Base-by-base conservation (phyloP, 352 stramenopile genomes). In the Pythium volutum region DNA sequence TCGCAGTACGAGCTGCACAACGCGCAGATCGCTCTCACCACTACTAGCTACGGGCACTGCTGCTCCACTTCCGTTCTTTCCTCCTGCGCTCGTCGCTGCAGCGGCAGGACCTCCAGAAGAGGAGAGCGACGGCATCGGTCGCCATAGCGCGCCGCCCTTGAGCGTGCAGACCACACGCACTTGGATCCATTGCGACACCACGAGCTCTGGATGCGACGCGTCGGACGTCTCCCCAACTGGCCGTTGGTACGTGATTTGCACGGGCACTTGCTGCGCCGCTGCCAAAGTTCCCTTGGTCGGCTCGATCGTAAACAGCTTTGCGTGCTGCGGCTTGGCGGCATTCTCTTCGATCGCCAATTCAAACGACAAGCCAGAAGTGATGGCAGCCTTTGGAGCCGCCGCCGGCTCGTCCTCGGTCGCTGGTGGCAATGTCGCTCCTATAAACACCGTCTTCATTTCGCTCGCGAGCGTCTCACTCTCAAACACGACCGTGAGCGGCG, bases 251-350 rank as follows among this genome's bases (percentile, higher is more conserved):
- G 65, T 81, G 6, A 95, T 66, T 15, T 79, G 65, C 18, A 96
- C 62, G 0, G 64, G 66, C 10, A 83, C 25, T 48, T 92, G 77
- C 53, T 90, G 77, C 0, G 75, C 81, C n/a, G 74, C 57, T 23
- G 51, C 63, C 20, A 95, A 45, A 0, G 67, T 56, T 0, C 88
- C 86, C 39, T 91, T 92, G 34, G 81, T 65, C 6, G 84, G 87
- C 39, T 91, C 77, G 14, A 92, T 14, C 8, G 68, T 67, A 51
- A 96, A 96, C 31, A 88, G 52, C 59, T 88, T 87, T 7, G 66
- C 64, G 36, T 89, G 71, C 25, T 75, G 69, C 2, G 74, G 70
- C n/a, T 74, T 71, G 12, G 72, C 67, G 11, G 60, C 55, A 18
- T 73, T 74, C 20, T 75, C 70, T 23, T 93, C 78, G 5, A 93